phyloP scores from a whole-genome alignment of 441 rosid genomes.

The Corymbia calophylla region DNA sequence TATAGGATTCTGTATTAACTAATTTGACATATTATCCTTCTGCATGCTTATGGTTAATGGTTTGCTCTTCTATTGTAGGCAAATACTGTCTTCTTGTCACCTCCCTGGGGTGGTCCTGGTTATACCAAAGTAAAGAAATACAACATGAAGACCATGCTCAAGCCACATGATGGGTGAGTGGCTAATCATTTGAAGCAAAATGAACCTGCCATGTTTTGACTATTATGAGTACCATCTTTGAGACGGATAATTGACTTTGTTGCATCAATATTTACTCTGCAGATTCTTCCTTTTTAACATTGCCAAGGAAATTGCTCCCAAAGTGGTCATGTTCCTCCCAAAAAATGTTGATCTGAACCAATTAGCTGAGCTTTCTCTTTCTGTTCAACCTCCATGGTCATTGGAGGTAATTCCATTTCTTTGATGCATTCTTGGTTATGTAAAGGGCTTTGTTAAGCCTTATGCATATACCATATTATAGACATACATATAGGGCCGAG shows the following conservation, averaged over 20 bases:
- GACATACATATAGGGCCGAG: too few relatives aligned
- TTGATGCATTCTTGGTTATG: background rate
- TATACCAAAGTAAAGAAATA: constrained; percentile 56
- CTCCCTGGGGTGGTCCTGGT: constrained; percentile 98
- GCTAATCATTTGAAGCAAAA: background rate
- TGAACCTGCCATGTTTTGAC: background rate
- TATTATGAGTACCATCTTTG: background rate
- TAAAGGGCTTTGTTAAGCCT: background rate
- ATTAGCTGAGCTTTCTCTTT: constrained; percentile 69
- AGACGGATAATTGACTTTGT: background rate
- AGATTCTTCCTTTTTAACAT: constrained; percentile 57
- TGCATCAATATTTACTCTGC: constrained; percentile 13
- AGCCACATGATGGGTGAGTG: constrained; percentile 77
- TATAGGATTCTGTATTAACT: background rate
- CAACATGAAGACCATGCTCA: constrained; percentile 73
- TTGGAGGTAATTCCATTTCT: constrained; percentile 47
- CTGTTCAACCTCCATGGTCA: constrained; percentile 61
- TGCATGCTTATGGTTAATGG: background rate
- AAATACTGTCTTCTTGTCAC: constrained; percentile 74
- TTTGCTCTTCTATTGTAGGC: constrained; percentile 41
- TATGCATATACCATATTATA: background rate
- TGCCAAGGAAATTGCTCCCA: constrained; percentile 53
- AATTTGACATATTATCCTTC: background rate
- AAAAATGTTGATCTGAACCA: constrained; percentile 76
- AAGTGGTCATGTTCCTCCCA: constrained; percentile 81